phyloP scores from a whole-genome alignment of 73 alveolate species.

The Symbiodinium natans region DNA sequence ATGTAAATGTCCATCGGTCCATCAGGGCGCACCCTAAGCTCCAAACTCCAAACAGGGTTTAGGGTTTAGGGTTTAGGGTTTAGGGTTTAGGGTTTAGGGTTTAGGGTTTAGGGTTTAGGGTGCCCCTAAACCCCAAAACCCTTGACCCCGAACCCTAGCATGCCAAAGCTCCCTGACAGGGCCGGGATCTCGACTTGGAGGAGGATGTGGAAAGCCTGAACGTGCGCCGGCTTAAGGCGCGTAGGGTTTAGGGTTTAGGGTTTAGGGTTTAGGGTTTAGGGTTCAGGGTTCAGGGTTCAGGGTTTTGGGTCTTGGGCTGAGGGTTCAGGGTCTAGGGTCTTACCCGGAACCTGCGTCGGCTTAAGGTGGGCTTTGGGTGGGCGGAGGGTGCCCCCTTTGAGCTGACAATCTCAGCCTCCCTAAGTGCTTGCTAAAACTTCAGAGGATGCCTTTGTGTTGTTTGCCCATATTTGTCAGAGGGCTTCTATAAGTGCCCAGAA shows the following conservation, averaged over 20 bases:
- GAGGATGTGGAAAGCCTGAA: neutral
- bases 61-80: neutral
- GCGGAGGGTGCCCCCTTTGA: no score
- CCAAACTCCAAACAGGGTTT: no score
- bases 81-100: neutral
- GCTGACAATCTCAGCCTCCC: no score
- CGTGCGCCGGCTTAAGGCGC: neutral
- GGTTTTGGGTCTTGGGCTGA: neutral
- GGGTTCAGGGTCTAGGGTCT: neutral
- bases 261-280: neutral
- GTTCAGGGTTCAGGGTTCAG: neutral
- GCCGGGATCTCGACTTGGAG: neutral
- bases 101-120: neutral
- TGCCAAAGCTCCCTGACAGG: neutral
- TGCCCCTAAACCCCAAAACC: no score
- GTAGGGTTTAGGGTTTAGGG: neutral
- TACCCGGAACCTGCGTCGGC: no score
- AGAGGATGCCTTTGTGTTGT: no score
- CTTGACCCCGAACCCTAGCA: neutral
- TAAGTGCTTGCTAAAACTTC: no score
- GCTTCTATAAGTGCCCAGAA: no score
- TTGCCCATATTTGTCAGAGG: no score
- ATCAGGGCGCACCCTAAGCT: no score
- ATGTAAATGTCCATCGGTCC: no score
- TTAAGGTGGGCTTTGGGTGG: no score